Base-by-base conservation (phyloP, 176 grass and related monocot species). In the Cymbopogon citratus region DNA sequence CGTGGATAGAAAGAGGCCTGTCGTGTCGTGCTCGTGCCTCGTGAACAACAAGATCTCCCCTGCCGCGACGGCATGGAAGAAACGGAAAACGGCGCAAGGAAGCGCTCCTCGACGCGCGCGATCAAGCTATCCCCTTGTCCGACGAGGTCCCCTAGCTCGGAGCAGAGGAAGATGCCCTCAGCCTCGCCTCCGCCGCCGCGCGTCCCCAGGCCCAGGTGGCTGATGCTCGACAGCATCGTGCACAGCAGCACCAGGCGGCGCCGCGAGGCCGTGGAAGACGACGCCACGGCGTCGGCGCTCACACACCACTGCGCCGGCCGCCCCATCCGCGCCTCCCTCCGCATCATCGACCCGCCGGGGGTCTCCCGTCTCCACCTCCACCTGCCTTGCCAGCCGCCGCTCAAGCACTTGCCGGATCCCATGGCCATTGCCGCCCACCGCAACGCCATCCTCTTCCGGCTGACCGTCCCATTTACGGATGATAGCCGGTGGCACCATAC, bases 381-480 rank as follows among this genome's bases (percentile, higher is more conserved):
- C 38, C 38, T 39, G 6, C 0, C 38, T 0, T 5, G 38, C 38
- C 0, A 24, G 16, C 82, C 73, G 5, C 24, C 57, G 34, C 16
- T 33, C 72, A 1, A 44, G 6, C 5, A 8, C 19, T 2, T 57
- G 24, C 0, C 0, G 0, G n/a, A 26, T 5, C 71, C 71, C 23
- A 0, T 0, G n/a, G 61, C 39, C 43, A 14, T 83, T 45, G 23
- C 71, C 3, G 60, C 81, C 12, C 81, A 83, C 45, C 15, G 81
- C 71, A 14, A 66, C 71, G 52, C 81, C 71, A 75, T 83, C 25
- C 81, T 83, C 25, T 40, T 56, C 71, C 36, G 49, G 9, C 23
- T 24, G 1, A 7, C 12, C 13, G 69, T 73, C 39, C 80, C 69
- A 18, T 63, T 82, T 12, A 4, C 38, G 12, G 28, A 75, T 0